Percentiles rank a stretch among this genome's conserved stretches.
Evolutionary conservation across 371 early-diverging fungal genomes (phyloP).

Genomic region (Nematocida major): DNA sequence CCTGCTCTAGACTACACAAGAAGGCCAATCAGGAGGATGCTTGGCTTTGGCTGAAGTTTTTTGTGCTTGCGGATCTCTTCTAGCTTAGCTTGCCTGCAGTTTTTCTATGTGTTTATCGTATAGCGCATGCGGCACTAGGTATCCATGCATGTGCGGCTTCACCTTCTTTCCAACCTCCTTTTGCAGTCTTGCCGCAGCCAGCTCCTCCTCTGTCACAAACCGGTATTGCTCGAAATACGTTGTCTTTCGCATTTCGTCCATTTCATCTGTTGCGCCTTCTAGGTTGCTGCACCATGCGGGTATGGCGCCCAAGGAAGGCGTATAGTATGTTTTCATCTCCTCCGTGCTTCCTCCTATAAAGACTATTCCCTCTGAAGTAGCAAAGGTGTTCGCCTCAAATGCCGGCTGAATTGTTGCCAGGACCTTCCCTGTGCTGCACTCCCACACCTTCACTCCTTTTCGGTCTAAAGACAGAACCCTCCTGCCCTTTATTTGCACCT

Average conservation of each 20-base stretch:
- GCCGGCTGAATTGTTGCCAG: constrained; percentile 81
- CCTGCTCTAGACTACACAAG: too few species aligned
- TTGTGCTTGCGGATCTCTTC: background rate
- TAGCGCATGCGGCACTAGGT: constrained; percentile 21
- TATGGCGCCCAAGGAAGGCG: constrained; percentile 82
- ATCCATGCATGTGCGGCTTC: constrained; percentile 49
- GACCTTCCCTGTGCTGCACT: constrained; percentile 68
- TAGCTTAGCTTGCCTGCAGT: background rate
- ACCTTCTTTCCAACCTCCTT: constrained; percentile 22
- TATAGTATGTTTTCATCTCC: constrained; percentile 81
- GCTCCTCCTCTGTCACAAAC: constrained; percentile 31
- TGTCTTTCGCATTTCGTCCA: constrained; percentile 23
- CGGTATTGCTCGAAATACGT: constrained; percentile 33
- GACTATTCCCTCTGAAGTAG: constrained; percentile 76
- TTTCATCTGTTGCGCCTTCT: constrained; percentile 39
- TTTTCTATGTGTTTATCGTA: background rate
- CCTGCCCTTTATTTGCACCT: constrained; percentile 73
- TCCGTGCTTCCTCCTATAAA: constrained; percentile 84
- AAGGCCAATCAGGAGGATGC: too few species aligned
- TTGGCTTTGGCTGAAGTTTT: too few species aligned
- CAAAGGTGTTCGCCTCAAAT: constrained; percentile 79
- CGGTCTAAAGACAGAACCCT: constrained; percentile 78
- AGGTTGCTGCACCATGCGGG: constrained; percentile 75
- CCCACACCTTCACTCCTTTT: constrained; percentile 83
- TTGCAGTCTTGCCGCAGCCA: background rate